These are phyloP conservation scores for Immersiella caudata DNA, from an alignment of 495 filamentous ascomycete genomes.

Conservation along the genomic window DNA sequence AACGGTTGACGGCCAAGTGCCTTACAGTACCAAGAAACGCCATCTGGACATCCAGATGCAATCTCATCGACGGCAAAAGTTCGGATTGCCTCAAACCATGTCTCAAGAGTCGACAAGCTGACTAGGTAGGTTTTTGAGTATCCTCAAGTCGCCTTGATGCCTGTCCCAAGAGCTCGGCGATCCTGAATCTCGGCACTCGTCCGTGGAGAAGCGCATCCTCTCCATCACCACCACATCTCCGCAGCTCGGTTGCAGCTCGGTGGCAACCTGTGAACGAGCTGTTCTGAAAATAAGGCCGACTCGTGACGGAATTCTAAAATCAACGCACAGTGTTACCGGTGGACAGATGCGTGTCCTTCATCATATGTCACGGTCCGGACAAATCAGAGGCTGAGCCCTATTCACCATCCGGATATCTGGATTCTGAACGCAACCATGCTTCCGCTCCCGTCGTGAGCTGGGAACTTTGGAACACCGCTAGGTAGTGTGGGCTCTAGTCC, in stretches of 20 bases:
- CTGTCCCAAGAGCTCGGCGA: background rate
- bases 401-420: conserved; percentile 14
- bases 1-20: conserved; percentile 33
- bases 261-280: background rate
- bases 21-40: conserved; percentile 34
- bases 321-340: background rate
- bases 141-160: background rate
- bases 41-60: background rate
- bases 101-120: background rate
- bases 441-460: background rate
- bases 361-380: conserved; percentile 16
- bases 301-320: background rate
- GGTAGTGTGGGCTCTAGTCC: background rate
- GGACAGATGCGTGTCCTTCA: background rate
- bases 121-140: background rate
- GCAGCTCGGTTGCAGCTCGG: background rate
- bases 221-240: background rate
- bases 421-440: background rate
- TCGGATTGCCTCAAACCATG: background rate
- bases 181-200: background rate
- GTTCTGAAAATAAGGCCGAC: conserved; percentile 7
- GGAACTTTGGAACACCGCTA: background rate
- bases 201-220: background rate
- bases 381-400: conserved; percentile 26
- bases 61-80: background rate